Percentiles rank a stretch among this genome's conserved stretches.
Conservation (phyloP, 2,329 filamentous ascomycete species). For the Phyllosticta capitalensis region DNA sequence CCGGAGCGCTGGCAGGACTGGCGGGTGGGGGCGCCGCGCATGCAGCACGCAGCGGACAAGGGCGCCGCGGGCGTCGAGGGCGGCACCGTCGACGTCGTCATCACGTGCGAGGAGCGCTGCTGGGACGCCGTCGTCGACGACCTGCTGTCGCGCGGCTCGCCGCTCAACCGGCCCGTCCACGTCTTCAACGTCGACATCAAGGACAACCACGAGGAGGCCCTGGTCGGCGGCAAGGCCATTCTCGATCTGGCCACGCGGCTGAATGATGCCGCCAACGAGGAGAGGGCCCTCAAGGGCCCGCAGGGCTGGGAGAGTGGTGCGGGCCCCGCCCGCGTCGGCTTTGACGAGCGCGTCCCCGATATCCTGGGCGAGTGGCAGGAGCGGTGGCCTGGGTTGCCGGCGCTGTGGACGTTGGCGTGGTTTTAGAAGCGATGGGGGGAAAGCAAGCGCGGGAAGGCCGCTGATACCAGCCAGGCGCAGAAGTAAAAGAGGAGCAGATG, state of each 20-base stretch:
- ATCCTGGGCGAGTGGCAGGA: slow-evolving; percentile 91
- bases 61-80: slow-evolving; percentile 75
- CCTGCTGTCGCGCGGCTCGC: slow-evolving; percentile 72
- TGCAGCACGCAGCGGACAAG: slow-evolving; percentile 60
- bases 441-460: no score
- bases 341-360: slow-evolving; percentile 89
- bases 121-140: slow-evolving; percentile 98
- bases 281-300: slow-evolving; percentile 57
- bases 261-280: slow-evolving; percentile 70
- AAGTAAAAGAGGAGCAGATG: no score
- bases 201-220: slow-evolving; percentile 94
- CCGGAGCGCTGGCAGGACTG: slow-evolving; percentile 98
- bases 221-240: slow-evolving; percentile 83
- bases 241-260: slow-evolving; percentile 79
- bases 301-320: slow-evolving; percentile 57
- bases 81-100: slow-evolving; percentile 85
- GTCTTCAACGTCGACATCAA: slow-evolving; percentile 98
- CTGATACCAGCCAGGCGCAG: no score
- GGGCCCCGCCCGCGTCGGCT: slow-evolving; percentile 55
- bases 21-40: slow-evolving; percentile 73
- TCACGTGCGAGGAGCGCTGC: slow-evolving; percentile 95
- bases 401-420: slow-evolving; percentile 92
- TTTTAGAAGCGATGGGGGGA: no score
- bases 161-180: slow-evolving; percentile 86
- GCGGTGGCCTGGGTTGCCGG: slow-evolving; percentile 81